Conservation (phyloP, 495 filamentous ascomycete genomes). For the Rostrohypoxylon terebratum region DNA sequence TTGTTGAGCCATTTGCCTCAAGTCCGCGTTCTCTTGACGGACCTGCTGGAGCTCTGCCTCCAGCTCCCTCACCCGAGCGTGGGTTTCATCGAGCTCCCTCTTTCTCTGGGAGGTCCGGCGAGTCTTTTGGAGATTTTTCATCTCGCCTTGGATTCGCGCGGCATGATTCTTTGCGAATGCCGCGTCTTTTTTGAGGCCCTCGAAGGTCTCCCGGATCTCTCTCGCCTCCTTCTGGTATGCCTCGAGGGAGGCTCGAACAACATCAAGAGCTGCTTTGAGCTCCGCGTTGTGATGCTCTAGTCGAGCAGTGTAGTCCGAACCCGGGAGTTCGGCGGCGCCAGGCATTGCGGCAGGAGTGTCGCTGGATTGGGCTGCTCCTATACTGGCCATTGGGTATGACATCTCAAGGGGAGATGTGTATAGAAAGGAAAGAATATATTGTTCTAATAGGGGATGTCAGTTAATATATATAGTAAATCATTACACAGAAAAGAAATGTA, state of each 20-base stretch:
- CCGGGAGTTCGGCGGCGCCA: too few relatives aligned
- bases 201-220: background rate
- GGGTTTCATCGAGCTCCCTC: background rate
- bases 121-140: background rate
- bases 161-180: background rate
- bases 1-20: background rate
- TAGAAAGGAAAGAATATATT: background rate
- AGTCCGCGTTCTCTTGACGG: background rate
- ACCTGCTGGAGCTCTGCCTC: background rate
- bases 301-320: background rate
- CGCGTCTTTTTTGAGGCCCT: background rate
- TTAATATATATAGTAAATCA: background rate
- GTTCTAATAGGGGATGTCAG: background rate
- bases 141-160: conserved; percentile 1
- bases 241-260: background rate
- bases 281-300: background rate
- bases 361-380: background rate
- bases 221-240: background rate
- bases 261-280: background rate
- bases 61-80: background rate
- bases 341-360: too few relatives aligned
- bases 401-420: background rate
- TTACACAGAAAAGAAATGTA: background rate
- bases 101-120: background rate
- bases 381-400: background rate